Conservation (phyloP, 1,284 basidiomycete genomes). For the Ceraceosorus guamensis region DNA sequence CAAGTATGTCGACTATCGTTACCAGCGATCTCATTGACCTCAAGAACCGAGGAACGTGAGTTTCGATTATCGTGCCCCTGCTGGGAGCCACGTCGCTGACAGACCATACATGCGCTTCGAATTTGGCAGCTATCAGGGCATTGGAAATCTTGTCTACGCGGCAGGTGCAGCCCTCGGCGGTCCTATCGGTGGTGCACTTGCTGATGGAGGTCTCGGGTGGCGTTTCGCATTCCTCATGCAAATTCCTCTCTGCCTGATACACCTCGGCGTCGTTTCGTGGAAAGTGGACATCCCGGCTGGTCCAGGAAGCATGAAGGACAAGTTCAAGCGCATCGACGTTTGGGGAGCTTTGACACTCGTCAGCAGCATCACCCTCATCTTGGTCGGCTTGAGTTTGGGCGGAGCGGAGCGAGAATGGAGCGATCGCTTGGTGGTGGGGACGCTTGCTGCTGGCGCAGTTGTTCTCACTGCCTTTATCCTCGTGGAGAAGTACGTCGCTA, state of each 20-base stretch:
- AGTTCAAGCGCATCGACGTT: conserved; percentile 50
- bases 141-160: conserved; percentile 47
- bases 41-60: conserved; percentile 51
- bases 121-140: too few species aligned
- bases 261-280: conserved; percentile 48
- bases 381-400: conserved; percentile 47
- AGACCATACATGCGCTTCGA: too few species aligned
- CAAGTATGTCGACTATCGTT: conserved; percentile 51
- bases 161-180: conserved; percentile 48
- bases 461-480: conserved; percentile 57
- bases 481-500: conserved; percentile 52
- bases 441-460: conserved; percentile 47
- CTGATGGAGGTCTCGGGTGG: conserved; percentile 39
- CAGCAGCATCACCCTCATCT: conserved; percentile 43
- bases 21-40: conserved; percentile 51
- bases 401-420: conserved; percentile 42
- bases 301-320: conserved; percentile 47
- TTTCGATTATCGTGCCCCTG: too few species aligned
- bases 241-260: conserved; percentile 48
- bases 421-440: conserved; percentile 33
- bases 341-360: conserved; percentile 49
- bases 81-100: too few species aligned
- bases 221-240: conserved; percentile 46
- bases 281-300: conserved; percentile 50
- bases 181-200: conserved; percentile 37